Percentiles rank a stretch among this genome's conserved stretches.
phyloP scores from a whole-genome alignment of 140 eudicot genomes.

The Senecio squalidus region DNA sequence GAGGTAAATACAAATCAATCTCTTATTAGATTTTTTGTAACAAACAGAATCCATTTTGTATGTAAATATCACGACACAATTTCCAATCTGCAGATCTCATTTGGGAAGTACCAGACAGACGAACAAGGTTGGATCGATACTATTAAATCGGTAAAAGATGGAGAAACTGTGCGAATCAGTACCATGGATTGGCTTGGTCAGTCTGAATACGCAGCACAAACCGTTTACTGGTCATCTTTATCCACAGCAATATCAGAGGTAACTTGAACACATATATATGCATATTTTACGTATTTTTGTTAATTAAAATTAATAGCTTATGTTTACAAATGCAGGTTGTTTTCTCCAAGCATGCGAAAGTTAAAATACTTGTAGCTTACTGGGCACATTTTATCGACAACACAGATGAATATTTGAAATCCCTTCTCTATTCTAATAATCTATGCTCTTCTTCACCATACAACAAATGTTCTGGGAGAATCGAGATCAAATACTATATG shows the following conservation, averaged over 20 bases:
- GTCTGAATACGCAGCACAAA: constrained; percentile 48
- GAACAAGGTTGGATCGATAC: constrained; percentile 92
- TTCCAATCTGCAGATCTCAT: constrained; percentile 49
- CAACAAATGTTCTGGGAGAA: constrained; percentile 68
- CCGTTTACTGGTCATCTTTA: constrained; percentile 71
- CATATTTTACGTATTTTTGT: neutral
- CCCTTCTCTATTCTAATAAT: constrained; percentile 65
- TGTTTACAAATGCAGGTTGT: constrained; percentile 39
- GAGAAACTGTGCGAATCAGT: constrained; percentile 60
- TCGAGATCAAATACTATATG: constrained; percentile 73
- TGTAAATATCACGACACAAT: too few species aligned
- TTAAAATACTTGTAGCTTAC: constrained; percentile 70
- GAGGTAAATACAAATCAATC: constrained; percentile 64
- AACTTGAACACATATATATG: neutral
- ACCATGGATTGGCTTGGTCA: constrained; percentile 99
- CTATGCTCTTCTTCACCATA: constrained; percentile 64
- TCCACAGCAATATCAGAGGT: constrained; percentile 84
- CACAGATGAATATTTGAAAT: constrained; percentile 67
- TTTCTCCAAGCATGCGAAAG: constrained; percentile 68
- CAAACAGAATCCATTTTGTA: too few species aligned
- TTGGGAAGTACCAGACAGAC: constrained; percentile 63
- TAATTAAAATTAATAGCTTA: neutral
- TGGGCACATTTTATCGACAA: constrained; percentile 68
- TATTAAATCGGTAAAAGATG: constrained; percentile 55
- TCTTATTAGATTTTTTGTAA: too few species aligned